These are phyloP conservation scores for Scheffersomyces quercinus DNA, from an alignment of 1,139 yeast genomes.

Conservation along the genomic window DNA sequence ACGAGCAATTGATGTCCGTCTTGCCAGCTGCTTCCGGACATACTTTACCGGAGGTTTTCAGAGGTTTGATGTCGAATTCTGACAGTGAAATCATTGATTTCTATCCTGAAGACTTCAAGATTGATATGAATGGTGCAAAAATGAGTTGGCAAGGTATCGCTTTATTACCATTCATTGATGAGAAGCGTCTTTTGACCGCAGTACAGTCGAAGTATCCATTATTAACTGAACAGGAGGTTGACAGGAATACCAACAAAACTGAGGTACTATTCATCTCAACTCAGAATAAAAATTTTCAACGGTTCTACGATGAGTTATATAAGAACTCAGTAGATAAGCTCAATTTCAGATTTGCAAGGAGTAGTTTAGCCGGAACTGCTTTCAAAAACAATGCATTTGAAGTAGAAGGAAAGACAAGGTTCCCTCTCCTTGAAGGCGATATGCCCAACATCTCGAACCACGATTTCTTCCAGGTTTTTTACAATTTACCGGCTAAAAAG, in stretches of 20 bases:
- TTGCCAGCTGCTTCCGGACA: slow-evolving; percentile 97
- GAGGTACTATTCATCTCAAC: slow-evolving; percentile 64
- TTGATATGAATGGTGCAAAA: slow-evolving; percentile 94
- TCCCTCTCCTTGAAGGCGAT: slow-evolving; percentile 62
- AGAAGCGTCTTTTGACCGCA: slow-evolving; percentile 62
- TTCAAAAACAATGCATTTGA: slow-evolving; percentile 44
- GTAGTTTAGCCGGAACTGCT: slow-evolving; percentile 72
- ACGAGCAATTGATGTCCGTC: slow-evolving; percentile 96
- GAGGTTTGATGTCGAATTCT: slow-evolving; percentile 78
- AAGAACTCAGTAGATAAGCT: slow-evolving; percentile 27
- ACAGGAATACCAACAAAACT: slow-evolving; percentile 66
- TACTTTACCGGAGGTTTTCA: slow-evolving; percentile 79
- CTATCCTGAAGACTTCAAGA: slow-evolving; percentile 84
- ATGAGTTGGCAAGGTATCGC: slow-evolving; percentile 97
- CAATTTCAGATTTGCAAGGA: slow-evolving; percentile 46
- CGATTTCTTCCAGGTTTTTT: slow-evolving; percentile 57
- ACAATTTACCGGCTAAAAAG: slow-evolving; percentile 53
- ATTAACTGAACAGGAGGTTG: slow-evolving; percentile 66
- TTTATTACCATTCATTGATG: slow-evolving; percentile 86
- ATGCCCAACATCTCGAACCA: slow-evolving; percentile 59
- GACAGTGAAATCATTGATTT: slow-evolving; percentile 87
- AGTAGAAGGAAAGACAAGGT: slow-evolving; percentile 47
- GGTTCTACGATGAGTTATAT: slow-evolving; percentile 36
- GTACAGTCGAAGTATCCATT: slow-evolving; percentile 66
- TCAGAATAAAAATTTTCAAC: slow-evolving; percentile 48